phyloP scores from a whole-genome alignment of 495 filamentous ascomycete species.

The Xeromyces bisporus region DNA sequence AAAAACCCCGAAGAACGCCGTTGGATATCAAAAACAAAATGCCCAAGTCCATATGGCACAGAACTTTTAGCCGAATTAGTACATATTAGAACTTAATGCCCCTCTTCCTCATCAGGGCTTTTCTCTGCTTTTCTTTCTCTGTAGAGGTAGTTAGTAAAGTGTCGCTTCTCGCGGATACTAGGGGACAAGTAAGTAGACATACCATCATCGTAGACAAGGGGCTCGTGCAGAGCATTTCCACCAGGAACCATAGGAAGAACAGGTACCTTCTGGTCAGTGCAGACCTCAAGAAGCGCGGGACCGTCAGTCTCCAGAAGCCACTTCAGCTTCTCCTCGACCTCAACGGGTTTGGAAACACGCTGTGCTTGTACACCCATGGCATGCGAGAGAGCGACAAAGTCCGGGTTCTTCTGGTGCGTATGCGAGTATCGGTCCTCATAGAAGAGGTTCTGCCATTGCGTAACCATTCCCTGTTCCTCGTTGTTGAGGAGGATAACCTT shows the following conservation, averaged over 20 bases:
- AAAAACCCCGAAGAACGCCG: slow-evolving; percentile 30
- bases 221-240: slow-evolving; percentile 78
- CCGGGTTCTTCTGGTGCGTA: slow-evolving; percentile 77
- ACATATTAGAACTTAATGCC: slow-evolving; percentile 27
- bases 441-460: slow-evolving; percentile 88
- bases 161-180: too few species aligned
- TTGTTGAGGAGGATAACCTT: slow-evolving; percentile 91
- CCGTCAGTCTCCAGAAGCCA: slow-evolving; percentile 79
- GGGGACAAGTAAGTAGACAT: too few species aligned
- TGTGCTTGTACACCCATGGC: slow-evolving; percentile 64
- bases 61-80: slow-evolving; percentile 7
- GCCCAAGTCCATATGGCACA: slow-evolving; percentile 3
- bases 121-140: slow-evolving; percentile 61
- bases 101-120: slow-evolving; percentile 53
- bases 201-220: slow-evolving; percentile 81
- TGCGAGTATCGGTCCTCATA: slow-evolving; percentile 86
- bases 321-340: slow-evolving; percentile 60
- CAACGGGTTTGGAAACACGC: slow-evolving; percentile 45
- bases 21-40: slow-evolving; percentile 25
- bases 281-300: slow-evolving; percentile 50
- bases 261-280: slow-evolving; percentile 77
- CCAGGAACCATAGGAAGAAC: slow-evolving; percentile 93
- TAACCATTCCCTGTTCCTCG: slow-evolving; percentile 90
- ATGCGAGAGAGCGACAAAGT: slow-evolving; percentile 72
- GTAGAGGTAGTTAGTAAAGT: slow-evolving; percentile 17